These are phyloP conservation scores for Agastache rugosa DNA, from an alignment of 257 asterid species.

Conservation along the genomic window DNA sequence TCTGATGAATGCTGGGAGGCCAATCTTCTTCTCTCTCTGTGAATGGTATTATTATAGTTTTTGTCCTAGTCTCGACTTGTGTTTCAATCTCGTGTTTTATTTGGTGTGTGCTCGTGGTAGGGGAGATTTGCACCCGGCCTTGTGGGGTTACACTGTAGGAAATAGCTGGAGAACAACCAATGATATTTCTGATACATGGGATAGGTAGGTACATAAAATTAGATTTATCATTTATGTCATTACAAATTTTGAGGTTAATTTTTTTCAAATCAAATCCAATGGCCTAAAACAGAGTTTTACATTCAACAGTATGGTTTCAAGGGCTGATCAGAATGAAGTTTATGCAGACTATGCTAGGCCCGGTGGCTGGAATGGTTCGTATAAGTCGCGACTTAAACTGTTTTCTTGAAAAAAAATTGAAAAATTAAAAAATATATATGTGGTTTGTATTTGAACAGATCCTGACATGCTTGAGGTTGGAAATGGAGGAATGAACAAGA, in stretches of 20 bases:
- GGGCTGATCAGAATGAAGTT: conserved; percentile 88
- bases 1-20: conserved; percentile 63
- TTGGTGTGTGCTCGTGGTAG: conserved; percentile 37
- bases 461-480: conserved; percentile 97
- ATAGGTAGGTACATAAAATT: conserved; percentile 58
- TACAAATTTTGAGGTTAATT: background rate
- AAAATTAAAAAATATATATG: too few relatives aligned
- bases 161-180: conserved; percentile 88
- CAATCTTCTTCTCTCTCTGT: conserved; percentile 75
- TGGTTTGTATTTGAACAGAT: conserved; percentile 45
- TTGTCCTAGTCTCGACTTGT: background rate
- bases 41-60: conserved; percentile 56
- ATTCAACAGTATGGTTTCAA: conserved; percentile 67
- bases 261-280: background rate
- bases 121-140: conserved; percentile 94
- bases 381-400: background rate
- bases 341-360: conserved; percentile 82
- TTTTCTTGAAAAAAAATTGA: background rate
- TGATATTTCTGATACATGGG: conserved; percentile 77
- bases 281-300: background rate
- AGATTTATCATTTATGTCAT: too few relatives aligned
- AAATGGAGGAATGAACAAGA: conserved; percentile 82
- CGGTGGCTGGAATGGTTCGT: conserved; percentile 91
- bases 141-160: conserved; percentile 73
- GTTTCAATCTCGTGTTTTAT: background rate